Evolutionary conservation across 1,284 basidiomycete species (phyloP), one percentile per base, ranked within the genome.

Genomic region (Gomphus bonarii): DNA sequence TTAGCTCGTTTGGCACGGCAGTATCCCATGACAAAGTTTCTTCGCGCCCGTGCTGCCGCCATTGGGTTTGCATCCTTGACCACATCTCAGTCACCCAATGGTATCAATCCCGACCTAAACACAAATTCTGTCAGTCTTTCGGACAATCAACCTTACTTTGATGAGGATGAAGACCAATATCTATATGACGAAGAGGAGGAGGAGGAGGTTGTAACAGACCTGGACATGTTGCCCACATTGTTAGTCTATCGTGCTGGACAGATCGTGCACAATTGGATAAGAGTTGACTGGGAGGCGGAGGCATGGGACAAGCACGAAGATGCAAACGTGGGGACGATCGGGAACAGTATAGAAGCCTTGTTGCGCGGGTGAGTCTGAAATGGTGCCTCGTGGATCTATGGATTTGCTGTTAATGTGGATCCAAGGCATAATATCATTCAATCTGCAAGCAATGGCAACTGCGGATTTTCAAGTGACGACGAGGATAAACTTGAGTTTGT

Each of bases 281-380:
- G 90, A 20, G 85, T 92, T 2, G 89, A 92, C 67, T 89, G 85
- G 85, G 89, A 91, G 66, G 85, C 85, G 0, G 82, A 58, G n/a
- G 25, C 38, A 11, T 44, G 49, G 56, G 42, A 16, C 16, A 51
- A 53, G 43, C 35, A 25, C 11, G 47, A 20, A 28, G 50, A 42
- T 11, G 31, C 22, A 31, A 38, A 38, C 11, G 16, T 18, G 14
- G 50, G 31, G 12, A 52, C n/a, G 9, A 28, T 3, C 18, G 22
- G 16, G 7, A 53, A 5, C 18, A 31, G 36, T 28, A n/a, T 58
- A 14, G 56, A 58, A 25, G 56, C 56, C 3, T 53, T 58, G 20
- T 48, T 48, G 25, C 46, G 46, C 8, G 46, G 46, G 46, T 48
- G 30, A 48, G 46, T 48, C 25, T 48, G 1, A 16, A 48, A 11